These are phyloP conservation scores for Solanum etuberosum DNA, from an alignment of 257 asterid genomes.

Conservation along the genomic window DNA sequence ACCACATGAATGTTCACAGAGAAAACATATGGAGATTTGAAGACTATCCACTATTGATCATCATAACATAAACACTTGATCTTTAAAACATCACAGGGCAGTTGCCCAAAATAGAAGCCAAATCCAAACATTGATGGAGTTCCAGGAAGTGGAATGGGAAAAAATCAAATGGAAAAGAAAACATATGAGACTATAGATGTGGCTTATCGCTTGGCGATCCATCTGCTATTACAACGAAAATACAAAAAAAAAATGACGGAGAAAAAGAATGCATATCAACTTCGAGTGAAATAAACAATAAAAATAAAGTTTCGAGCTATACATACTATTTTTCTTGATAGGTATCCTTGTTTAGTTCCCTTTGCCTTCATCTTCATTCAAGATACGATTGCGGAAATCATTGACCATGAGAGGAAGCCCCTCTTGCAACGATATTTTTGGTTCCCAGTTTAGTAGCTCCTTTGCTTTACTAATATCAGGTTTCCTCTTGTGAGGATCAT, in stretches of 20 bases:
- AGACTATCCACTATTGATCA: background rate
- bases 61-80: background rate
- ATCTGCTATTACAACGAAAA: background rate
- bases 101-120: background rate
- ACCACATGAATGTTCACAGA: background rate
- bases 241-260: background rate
- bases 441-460: constrained; percentile 95
- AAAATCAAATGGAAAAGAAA: background rate
- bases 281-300: background rate
- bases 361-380: constrained; percentile 96
- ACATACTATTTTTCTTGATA: constrained; percentile 5
- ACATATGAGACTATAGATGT: background rate
- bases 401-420: constrained; percentile 89
- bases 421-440: constrained; percentile 61
- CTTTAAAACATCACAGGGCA: background rate
- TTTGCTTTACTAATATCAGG: constrained; percentile 93
- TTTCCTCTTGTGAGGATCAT: constrained; percentile 97
- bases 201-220: background rate
- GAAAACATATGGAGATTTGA: background rate
- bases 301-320: constrained; percentile 1
- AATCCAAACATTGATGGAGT: background rate
- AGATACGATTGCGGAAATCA: constrained; percentile 85
- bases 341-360: constrained; percentile 27
- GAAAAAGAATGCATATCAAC: background rate
- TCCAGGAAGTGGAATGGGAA: background rate